Evolutionary conservation across 371 early-diverging fungal species (phyloP).

Genomic region (Mortierella sp.): DNA sequence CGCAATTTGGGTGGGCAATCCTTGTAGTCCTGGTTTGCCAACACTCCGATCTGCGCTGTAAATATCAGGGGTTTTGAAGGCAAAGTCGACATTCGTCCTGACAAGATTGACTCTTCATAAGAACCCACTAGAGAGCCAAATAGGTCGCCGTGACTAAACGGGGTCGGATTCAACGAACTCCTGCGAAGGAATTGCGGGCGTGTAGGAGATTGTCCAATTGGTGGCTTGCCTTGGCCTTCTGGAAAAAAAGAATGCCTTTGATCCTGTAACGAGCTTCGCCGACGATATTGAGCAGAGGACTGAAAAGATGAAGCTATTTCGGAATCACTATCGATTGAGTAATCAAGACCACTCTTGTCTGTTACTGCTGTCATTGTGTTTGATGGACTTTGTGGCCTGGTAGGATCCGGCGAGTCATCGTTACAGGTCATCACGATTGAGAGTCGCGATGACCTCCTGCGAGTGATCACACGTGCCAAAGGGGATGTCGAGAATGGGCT

Average conservation of each 20-base stretch:
- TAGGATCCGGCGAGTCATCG: slow-evolving; percentile 41
- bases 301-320: slow-evolving; percentile 15
- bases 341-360: slow-evolving; percentile 10
- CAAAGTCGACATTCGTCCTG: slow-evolving; percentile 85
- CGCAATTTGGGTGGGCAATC: slow-evolving; percentile 72
- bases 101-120: slow-evolving; percentile 85
- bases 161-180: slow-evolving; percentile 45
- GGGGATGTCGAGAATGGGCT: slow-evolving; percentile 50
- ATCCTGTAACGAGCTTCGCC: slow-evolving; percentile 35
- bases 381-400: slow-evolving; percentile 24
- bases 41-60: slow-evolving; percentile 79
- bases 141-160: slow-evolving; percentile 49
- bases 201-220: slow-evolving; percentile 32
- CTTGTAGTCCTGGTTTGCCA: slow-evolving; percentile 67
- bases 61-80: slow-evolving; percentile 84
- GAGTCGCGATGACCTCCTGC: slow-evolving; percentile 45
- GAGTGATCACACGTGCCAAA: slow-evolving; percentile 38
- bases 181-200: slow-evolving; percentile 28
- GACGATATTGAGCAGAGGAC: slow-evolving; percentile 14
- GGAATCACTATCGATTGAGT: slow-evolving; percentile 14
- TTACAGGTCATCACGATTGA: slow-evolving; percentile 52
- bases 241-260: slow-evolving; percentile 5
- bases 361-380: neutral
- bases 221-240: slow-evolving; percentile 11
- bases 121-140: slow-evolving; percentile 80